Conservation (phyloP, 225 moss, liverwort and hornwort species). For the Polytrichum formosum region DNA sequence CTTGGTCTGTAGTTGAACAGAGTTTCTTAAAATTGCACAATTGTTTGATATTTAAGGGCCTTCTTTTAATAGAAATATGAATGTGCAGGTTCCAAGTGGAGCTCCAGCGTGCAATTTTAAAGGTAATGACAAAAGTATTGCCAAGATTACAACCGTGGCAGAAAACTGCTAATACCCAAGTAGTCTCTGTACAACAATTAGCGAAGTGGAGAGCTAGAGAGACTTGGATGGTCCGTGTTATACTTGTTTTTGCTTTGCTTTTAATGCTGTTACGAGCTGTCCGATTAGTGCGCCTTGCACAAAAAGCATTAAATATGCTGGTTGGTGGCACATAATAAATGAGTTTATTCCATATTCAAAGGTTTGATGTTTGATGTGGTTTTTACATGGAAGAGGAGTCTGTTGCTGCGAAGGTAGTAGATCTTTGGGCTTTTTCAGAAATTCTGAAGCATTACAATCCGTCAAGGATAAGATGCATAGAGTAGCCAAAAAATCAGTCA, state of each 20-base stretch:
- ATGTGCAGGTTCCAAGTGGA: slow-evolving; percentile 63
- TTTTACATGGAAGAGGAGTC: too few species aligned
- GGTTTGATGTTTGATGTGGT: too few species aligned
- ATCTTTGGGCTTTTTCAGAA: too few species aligned
- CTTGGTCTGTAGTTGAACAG: neutral
- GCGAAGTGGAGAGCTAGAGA: slow-evolving; percentile 48
- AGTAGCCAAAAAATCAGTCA: too few species aligned
- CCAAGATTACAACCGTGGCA: slow-evolving; percentile 60
- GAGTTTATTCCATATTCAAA: too few species aligned
- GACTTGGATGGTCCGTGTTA: slow-evolving; percentile 40
- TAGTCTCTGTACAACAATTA: slow-evolving; percentile 37
- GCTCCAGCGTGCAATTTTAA: slow-evolving; percentile 51
- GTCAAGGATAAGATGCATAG: too few species aligned
- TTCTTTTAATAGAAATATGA: neutral
- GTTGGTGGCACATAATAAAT: too few species aligned
- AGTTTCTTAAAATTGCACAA: neutral
- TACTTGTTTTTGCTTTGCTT: slow-evolving; percentile 38
- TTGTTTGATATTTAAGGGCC: neutral
- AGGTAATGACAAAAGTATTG: slow-evolving; percentile 39
- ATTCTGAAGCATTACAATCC: too few species aligned
- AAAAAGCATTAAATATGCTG: too few species aligned
- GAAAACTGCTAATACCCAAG: slow-evolving; percentile 47
- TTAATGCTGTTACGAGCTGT: slow-evolving; percentile 43
- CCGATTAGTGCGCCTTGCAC: slow-evolving; percentile 41
- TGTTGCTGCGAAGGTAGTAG: too few species aligned